Evolutionary conservation across 768 basidiomycete genomes (phyloP), one percentile per base, ranked within the genome.

Genomic region (Lepiota venenata): DNA sequence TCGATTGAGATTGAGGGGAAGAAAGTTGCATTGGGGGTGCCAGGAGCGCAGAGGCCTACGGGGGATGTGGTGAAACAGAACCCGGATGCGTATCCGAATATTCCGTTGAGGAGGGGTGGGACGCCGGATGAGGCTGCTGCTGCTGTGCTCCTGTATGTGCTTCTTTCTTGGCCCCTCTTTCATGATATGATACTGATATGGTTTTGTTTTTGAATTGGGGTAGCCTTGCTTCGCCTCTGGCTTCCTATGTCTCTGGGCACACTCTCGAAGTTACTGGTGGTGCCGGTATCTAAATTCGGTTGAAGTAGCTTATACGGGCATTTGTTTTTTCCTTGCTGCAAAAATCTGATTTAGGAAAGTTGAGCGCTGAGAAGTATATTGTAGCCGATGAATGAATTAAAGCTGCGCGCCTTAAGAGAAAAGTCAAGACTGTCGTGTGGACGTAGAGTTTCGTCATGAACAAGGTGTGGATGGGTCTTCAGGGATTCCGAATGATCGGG

Each of bases 231-330:
- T 90, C 87, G 12, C 88, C 88, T 9, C 72, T 93, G 20, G 87
- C 89, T 12, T 82, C 85, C 2, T 93, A 88, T 64, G 85, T 93
- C 51, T 82, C 79, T 43, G 91, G 91, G 7, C 91, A 92, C 69
- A 91, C 88, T 14, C 73, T 93, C 50, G 89, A 91, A 67, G 87
- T 89, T 18, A 92, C 91, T 36, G 91, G 91, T 32, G 91, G 91
- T 39, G 75, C 77, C 50, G 88, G 88, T 36, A 91, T 91, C 52
- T 89, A 67, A 25, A 25, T 2, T n/a, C n/a, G n/a, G n/a, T n/a
- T n/a, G n/a, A n/a, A n/a, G n/a, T n/a, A n/a, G n/a, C n/a, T 5
- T 25, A 25, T 25, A 5, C 25, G 25, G 25, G 5, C 9, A 8
- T 32, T 32, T 32, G 32, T 9, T 32, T 32, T 3, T 32, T 32